A percentile compares a stretch with the other conserved stretches of the same genome.
phyloP scores from a whole-genome alignment of 169 alveolate species.

The Theileria luwenshuni region DNA sequence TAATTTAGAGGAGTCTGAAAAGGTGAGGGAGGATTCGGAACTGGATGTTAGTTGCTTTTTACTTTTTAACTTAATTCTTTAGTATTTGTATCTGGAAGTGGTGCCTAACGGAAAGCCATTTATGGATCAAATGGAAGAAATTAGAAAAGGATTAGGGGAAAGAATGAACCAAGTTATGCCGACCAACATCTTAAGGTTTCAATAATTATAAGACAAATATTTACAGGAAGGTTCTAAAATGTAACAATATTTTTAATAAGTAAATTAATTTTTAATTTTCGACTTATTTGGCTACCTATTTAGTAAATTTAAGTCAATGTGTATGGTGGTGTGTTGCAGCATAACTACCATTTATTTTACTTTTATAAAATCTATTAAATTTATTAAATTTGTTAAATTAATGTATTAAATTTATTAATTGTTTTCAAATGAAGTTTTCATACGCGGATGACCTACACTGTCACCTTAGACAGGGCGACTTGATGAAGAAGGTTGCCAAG shows the following conservation, averaged over 20 bases:
- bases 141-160: background rate
- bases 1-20: background rate
- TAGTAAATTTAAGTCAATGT: background rate
- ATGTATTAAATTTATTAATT: background rate
- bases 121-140: background rate
- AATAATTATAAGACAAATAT: background rate
- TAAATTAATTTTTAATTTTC: background rate
- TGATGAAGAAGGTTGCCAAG: conserved; percentile 55
- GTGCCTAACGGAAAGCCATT: background rate
- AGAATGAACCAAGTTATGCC: background rate
- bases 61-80: background rate
- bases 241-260: background rate
- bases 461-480: conserved; percentile 73
- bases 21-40: background rate
- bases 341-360: no score
- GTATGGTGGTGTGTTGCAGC: background rate
- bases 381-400: background rate
- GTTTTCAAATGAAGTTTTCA: conserved; percentile 23
- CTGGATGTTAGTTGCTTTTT: conserved; percentile 1
- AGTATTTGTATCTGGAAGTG: conserved; percentile 4
- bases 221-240: background rate
- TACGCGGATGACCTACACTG: conserved; percentile 78
- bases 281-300: background rate
- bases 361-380: background rate
- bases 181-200: background rate